These are phyloP conservation scores for Talaromyces sp. DNA, from an alignment of 2,329 filamentous ascomycete genomes.

Conservation along the genomic window DNA sequence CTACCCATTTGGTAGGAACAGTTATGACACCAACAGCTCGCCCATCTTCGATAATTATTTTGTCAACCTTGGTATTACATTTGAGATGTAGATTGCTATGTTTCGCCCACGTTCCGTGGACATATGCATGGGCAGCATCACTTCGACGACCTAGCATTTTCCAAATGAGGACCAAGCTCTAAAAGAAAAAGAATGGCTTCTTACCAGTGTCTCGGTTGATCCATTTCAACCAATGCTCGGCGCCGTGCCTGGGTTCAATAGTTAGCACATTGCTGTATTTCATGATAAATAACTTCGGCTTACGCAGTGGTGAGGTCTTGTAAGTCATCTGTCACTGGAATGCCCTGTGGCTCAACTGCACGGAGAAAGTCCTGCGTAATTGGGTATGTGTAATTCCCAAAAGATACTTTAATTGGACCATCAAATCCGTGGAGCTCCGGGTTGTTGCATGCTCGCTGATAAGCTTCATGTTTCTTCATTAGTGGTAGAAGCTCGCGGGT, in stretches of 20 bases:
- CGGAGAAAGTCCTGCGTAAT: constrained; percentile 76
- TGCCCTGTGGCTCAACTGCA: constrained; percentile 66
- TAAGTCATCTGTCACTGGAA: constrained; percentile 68
- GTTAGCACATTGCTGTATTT: not conserved
- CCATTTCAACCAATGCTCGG: constrained; percentile 82
- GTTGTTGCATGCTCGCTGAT: constrained; percentile 61
- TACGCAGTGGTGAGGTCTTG: constrained; percentile 56
- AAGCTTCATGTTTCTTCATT: constrained; percentile 77
- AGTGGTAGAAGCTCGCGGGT: constrained; percentile 69
- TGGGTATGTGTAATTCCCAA: constrained; percentile 74
- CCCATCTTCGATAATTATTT: constrained; percentile 67
- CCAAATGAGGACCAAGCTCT: too few species aligned
- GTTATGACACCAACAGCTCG: constrained; percentile 66
- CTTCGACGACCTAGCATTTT: constrained; percentile 60
- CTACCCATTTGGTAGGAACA: constrained; percentile 63
- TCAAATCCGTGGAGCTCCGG: constrained; percentile 65
- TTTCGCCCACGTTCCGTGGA: constrained; percentile 67
- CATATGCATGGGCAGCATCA: constrained; percentile 71
- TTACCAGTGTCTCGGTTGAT: constrained; percentile 60
- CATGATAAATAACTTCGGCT: not conserved
- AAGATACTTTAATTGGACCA: constrained; percentile 76
- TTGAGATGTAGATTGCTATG: constrained; percentile 66
- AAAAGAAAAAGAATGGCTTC: constrained; percentile 12
- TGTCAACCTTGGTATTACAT: constrained; percentile 72
- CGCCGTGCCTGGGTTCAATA: constrained; percentile 47